Conservation (phyloP, 176 grass and related monocot genomes). For the Aegilops umbellulata region DNA sequence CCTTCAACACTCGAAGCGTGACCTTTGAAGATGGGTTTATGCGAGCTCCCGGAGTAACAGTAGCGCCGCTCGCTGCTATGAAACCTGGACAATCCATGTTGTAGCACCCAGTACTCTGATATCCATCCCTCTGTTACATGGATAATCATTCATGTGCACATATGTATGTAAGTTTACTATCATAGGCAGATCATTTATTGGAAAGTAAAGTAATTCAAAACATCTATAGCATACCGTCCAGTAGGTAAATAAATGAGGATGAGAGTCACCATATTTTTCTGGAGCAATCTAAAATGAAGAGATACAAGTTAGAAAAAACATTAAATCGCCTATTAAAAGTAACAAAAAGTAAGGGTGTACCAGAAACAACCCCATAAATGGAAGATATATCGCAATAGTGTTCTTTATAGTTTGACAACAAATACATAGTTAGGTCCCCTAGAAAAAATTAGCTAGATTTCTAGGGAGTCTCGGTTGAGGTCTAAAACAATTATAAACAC, state of each 20-base stretch:
- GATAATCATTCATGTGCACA: background rate
- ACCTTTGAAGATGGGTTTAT: background rate
- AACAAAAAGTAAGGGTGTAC: background rate
- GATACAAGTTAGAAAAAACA: background rate
- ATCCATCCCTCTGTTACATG: background rate
- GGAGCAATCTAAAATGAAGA: background rate
- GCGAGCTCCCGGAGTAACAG: background rate
- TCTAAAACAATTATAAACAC: background rate
- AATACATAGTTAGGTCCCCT: background rate
- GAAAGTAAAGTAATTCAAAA: background rate
- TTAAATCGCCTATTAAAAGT: background rate
- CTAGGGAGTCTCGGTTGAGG: background rate
- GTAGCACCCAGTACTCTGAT: background rate
- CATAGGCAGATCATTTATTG: background rate
- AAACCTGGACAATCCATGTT: slow-evolving; percentile 22
- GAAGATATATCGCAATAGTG: no score
- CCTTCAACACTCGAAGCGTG: background rate
- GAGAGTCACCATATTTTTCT: background rate
- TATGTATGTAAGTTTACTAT: background rate
- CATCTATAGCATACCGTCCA: background rate
- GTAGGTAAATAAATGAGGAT: background rate
- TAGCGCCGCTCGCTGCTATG: background rate
- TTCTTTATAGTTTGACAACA: background rate
- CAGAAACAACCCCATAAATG: background rate
- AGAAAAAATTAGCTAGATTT: background rate